phyloP scores from a whole-genome alignment of 75 land plant species.

The Sequoiadendron giganteum region DNA sequence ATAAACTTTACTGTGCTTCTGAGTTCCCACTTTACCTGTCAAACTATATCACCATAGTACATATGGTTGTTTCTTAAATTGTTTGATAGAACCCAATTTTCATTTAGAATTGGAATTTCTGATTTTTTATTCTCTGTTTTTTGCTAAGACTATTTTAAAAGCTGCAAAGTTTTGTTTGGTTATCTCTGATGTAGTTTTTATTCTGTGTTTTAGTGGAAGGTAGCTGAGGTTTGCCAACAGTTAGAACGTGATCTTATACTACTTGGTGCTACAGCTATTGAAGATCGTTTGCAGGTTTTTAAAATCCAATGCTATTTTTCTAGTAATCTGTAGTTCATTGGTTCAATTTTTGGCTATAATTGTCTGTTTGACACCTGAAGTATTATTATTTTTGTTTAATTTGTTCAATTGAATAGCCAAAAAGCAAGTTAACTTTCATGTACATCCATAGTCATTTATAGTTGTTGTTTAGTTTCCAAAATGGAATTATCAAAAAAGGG shows the following conservation, averaged over 20 bases:
- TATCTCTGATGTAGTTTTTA: not conserved
- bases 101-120: not conserved
- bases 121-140: not conserved
- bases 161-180: not conserved
- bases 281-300: slow-evolving; percentile 92
- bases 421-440: not conserved
- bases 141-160: not conserved
- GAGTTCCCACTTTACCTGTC: not conserved
- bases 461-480: not conserved
- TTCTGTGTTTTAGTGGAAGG: slow-evolving; percentile 69
- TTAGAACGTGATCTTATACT: slow-evolving; percentile 83
- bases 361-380: not conserved
- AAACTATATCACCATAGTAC: not conserved
- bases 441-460: not conserved
- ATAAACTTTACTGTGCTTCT: not conserved
- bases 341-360: not conserved
- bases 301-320: not conserved
- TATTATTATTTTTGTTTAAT: not conserved
- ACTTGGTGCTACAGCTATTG: slow-evolving; percentile 95
- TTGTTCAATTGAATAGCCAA: not conserved
- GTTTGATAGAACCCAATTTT: not conserved
- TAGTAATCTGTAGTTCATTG: not conserved
- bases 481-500: not conserved
- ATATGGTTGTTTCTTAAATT: not conserved
- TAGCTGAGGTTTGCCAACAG: slow-evolving; percentile 91